These are phyloP conservation scores for Melanogaster broomeanus DNA, from an alignment of 768 basidiomycete species.

Conservation along the genomic window DNA sequence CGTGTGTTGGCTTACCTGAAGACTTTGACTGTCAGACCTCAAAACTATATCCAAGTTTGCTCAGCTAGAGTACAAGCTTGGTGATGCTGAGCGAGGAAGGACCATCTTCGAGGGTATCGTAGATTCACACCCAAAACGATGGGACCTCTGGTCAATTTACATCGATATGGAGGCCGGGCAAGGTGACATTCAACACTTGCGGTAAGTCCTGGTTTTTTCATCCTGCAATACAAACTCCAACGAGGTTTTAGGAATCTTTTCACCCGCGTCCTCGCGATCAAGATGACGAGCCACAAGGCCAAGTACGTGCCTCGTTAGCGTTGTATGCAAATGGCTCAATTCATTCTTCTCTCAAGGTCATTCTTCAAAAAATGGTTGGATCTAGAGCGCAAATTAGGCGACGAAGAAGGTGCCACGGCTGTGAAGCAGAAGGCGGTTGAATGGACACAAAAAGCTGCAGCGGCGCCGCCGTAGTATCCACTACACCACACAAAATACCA, in stretches of 20 bases:
- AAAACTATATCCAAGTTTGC: slow-evolving; percentile 97
- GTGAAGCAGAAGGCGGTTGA: slow-evolving; percentile 92
- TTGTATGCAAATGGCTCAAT: slow-evolving; percentile 3
- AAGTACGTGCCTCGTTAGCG: slow-evolving; percentile 61
- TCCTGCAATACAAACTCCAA: background rate
- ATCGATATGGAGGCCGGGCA: slow-evolving; percentile 93
- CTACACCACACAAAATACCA: slow-evolving; percentile 12
- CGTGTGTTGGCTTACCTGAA: slow-evolving; percentile 1
- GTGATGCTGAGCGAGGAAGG: slow-evolving; percentile 92
- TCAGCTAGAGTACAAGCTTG: slow-evolving; percentile 91
- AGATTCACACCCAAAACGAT: slow-evolving; percentile 92
- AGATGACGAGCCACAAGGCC: slow-evolving; percentile 94
- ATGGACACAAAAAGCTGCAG: slow-evolving; percentile 74
- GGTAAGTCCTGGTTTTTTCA: slow-evolving; percentile 45
- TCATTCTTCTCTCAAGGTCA: slow-evolving; percentile 47
- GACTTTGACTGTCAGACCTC: slow-evolving; percentile 57
- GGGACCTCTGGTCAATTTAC: slow-evolving; percentile 96
- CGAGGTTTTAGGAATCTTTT: slow-evolving; percentile 70
- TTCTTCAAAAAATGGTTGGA: slow-evolving; percentile 99
- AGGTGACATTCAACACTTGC: slow-evolving; percentile 73
- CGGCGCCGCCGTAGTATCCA: slow-evolving; percentile 14
- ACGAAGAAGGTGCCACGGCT: slow-evolving; percentile 73
- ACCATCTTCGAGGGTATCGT: slow-evolving; percentile 97
- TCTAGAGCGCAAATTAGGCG: slow-evolving; percentile 82
- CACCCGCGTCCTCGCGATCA: slow-evolving; percentile 75